Conservation (phyloP, 495 filamentous ascomycete genomes). For the Hamigera avellanea region DNA sequence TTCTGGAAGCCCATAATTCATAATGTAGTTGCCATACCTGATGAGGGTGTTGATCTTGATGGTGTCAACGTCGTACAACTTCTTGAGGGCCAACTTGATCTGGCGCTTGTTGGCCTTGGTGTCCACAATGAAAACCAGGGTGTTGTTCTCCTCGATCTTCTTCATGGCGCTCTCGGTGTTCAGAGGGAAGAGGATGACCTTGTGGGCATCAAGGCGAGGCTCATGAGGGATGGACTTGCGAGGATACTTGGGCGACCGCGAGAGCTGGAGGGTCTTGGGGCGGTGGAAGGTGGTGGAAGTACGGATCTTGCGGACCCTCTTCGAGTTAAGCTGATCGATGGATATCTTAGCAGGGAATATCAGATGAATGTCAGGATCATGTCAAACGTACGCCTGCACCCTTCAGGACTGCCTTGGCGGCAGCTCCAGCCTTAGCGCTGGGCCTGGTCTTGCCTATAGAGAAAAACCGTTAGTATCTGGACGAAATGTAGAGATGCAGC, state of each 20-base stretch:
- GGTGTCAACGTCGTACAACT: conserved; percentile 95
- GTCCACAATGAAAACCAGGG: conserved; percentile 96
- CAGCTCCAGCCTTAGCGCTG: conserved; percentile 69
- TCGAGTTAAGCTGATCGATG: conserved; percentile 51
- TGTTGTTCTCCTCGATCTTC: conserved; percentile 99
- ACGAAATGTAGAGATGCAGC: conserved; percentile 9
- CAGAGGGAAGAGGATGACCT: conserved; percentile 72
- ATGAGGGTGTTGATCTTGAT: conserved; percentile 99
- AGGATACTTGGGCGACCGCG: conserved; percentile 90
- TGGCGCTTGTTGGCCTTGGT: conserved; percentile 99
- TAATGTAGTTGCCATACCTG: conserved; percentile 45
- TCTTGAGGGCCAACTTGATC: conserved; percentile 97
- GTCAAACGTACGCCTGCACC: conserved; percentile 53
- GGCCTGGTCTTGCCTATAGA: conserved; percentile 59
- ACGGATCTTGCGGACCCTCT: conserved; percentile 89
- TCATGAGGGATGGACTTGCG: conserved; percentile 85
- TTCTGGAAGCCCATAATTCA: background rate
- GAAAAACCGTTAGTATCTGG: conserved; percentile 4
- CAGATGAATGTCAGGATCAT: background rate
- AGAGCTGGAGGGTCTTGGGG: conserved; percentile 85
- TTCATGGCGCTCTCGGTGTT: conserved; percentile 99
- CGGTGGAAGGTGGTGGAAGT: conserved; percentile 93
- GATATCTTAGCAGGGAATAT: conserved; percentile 7
- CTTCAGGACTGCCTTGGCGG: conserved; percentile 86
- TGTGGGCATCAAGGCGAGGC: conserved; percentile 86